Conservation (phyloP, 208 protist genomes). For the Zelonia costaricensis region DNA sequence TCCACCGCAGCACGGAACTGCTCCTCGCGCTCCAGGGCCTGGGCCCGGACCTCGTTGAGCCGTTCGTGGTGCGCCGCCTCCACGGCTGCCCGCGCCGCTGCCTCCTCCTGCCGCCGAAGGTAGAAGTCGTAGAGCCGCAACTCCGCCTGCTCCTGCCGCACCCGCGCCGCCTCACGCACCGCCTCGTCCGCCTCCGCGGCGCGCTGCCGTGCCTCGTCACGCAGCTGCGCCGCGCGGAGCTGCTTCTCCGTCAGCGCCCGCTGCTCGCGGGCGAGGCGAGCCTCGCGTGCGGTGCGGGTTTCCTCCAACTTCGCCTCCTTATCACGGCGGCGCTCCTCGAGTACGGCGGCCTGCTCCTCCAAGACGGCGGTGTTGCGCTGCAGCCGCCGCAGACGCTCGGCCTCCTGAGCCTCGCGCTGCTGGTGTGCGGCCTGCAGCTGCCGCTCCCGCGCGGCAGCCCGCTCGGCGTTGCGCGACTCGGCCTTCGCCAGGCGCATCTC, state of each 20-base stretch:
- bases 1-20: slow-evolving; percentile 26
- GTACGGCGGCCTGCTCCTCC: slow-evolving; percentile 35
- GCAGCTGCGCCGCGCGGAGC: slow-evolving; percentile 40
- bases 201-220: slow-evolving; percentile 47
- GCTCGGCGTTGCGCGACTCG: slow-evolving; percentile 48
- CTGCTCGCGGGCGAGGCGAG: slow-evolving; percentile 40
- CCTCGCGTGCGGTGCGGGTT: slow-evolving; percentile 33
- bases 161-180: slow-evolving; percentile 41
- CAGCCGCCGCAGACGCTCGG: slow-evolving; percentile 59
- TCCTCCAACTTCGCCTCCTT: slow-evolving; percentile 58
- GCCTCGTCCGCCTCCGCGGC: slow-evolving; percentile 52
- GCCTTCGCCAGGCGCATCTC: slow-evolving; percentile 50
- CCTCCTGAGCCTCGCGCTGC: slow-evolving; percentile 39
- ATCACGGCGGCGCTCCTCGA: slow-evolving; percentile 43
- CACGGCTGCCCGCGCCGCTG: slow-evolving; percentile 21
- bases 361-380: slow-evolving; percentile 46
- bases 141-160: slow-evolving; percentile 59
- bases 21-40: slow-evolving; percentile 36
- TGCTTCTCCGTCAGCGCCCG: slow-evolving; percentile 41
- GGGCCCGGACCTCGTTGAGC: slow-evolving; percentile 33
- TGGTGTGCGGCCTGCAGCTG: slow-evolving; percentile 30
- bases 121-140: slow-evolving; percentile 52
- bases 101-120: slow-evolving; percentile 39
- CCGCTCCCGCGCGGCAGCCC: slow-evolving; percentile 49
- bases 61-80: slow-evolving; percentile 47